phyloP scores from a whole-genome alignment of 306 rosid species.

The Styphnolobium japonicum region DNA sequence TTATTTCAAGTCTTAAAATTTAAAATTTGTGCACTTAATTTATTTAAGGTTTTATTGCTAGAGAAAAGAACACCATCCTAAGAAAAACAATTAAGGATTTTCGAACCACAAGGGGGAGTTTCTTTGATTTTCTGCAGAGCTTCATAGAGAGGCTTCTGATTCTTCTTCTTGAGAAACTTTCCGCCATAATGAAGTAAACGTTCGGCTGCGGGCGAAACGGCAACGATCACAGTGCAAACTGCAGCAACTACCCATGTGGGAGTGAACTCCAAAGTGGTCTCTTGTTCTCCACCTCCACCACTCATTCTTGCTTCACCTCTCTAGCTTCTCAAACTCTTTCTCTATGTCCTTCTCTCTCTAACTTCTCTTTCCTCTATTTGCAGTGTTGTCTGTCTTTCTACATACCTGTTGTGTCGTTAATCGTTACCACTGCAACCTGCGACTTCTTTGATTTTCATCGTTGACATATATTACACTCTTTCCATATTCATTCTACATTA shows the following conservation, averaged over 20 bases:
- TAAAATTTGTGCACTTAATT: too few relatives aligned
- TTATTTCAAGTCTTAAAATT: too few relatives aligned
- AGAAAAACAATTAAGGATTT: too few relatives aligned
- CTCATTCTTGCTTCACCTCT: conserved; percentile 28
- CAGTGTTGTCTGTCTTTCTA: neutral
- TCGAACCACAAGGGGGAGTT: too few relatives aligned
- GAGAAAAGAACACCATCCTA: too few relatives aligned
- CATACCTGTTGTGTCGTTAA: neutral
- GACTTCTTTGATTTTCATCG: neutral
- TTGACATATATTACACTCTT: too few relatives aligned
- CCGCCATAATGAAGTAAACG: conserved; percentile 65
- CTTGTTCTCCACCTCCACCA: conserved; percentile 48
- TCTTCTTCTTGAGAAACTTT: conserved; percentile 46
- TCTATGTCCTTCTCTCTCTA: neutral
- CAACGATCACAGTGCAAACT: conserved; percentile 68
- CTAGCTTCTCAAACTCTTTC: too few relatives aligned
- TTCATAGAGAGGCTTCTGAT: conserved; percentile 74
- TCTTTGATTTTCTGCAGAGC: conserved; percentile 77
- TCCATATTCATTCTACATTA: too few relatives aligned
- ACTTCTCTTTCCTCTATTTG: neutral
- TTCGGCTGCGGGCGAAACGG: conserved; percentile 54
- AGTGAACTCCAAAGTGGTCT: conserved; percentile 50
- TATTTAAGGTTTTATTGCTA: too few relatives aligned
- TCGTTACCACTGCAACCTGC: neutral
- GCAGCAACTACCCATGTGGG: conserved; percentile 86